Evolutionary conservation across 73 alveolate species (phyloP).

Genomic region (Paramecium primaurelia): DNA sequence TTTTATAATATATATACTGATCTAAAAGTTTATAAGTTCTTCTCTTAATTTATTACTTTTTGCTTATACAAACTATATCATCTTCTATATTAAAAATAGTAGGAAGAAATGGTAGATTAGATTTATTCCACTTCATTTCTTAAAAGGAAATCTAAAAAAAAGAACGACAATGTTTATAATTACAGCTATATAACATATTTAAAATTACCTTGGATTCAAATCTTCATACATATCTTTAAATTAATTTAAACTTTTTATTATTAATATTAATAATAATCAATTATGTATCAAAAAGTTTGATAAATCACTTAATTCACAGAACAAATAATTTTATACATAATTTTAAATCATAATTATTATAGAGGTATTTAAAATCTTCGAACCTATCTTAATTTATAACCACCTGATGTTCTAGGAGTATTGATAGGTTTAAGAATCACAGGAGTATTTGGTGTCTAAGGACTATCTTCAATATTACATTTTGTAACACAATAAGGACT

Average conservation of each 20-base stretch:
- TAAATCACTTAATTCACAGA: background rate
- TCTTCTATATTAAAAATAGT: background rate
- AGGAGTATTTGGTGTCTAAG: background rate
- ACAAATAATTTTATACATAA: background rate
- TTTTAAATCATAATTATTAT: background rate
- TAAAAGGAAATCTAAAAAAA: background rate
- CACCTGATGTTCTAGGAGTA: background rate
- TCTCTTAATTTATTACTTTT: background rate
- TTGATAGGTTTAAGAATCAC: background rate
- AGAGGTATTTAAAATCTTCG: background rate
- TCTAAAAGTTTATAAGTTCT: background rate
- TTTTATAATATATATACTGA: background rate
- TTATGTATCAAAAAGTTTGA: background rate
- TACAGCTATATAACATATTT: background rate
- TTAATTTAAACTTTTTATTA: background rate
- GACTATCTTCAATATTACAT: background rate
- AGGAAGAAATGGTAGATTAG: background rate
- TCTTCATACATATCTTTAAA: background rate
- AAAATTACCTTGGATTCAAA: background rate
- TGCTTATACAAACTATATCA: background rate
- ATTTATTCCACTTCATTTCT: background rate
- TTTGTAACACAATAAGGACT: background rate
- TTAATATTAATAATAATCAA: background rate
- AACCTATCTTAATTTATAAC: background rate
- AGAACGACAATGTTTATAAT: background rate